Percentiles rank a stretch among this genome's conserved stretches.
These are phyloP conservation scores for Leccinum longicurvipes DNA, from an alignment of 768 basidiomycete species.

Conservation along the genomic window DNA sequence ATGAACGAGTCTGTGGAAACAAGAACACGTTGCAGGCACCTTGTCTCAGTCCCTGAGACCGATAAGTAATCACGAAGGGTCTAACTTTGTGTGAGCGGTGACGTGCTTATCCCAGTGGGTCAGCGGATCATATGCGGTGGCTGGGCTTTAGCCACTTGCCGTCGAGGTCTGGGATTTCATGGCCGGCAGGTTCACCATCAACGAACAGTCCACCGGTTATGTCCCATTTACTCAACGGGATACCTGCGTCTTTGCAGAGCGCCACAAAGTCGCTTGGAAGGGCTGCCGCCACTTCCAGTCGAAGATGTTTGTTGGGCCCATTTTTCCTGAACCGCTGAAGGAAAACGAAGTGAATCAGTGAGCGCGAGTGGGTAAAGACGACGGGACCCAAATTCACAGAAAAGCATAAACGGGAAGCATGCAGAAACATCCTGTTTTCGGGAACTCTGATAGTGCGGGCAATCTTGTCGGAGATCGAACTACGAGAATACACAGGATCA, in stretches of 20 bases:
- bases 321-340: slow-evolving; percentile 46
- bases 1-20: slow-evolving; percentile 12
- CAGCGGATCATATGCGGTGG: slow-evolving; percentile 11
- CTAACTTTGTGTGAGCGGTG: slow-evolving; percentile 1
- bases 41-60: slow-evolving; percentile 6
- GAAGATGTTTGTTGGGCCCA: slow-evolving; percentile 46
- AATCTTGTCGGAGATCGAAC: slow-evolving; percentile 30
- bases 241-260: slow-evolving; percentile 45
- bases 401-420: slow-evolving; percentile 56
- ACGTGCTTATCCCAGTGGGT: slow-evolving; percentile 2
- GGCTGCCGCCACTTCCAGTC: slow-evolving; percentile 54
- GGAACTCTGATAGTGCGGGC: slow-evolving; percentile 33
- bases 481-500: slow-evolving; percentile 50
- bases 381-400: slow-evolving; percentile 38
- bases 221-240: slow-evolving; percentile 38
- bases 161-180: slow-evolving; percentile 37
- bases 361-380: background rate
- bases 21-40: slow-evolving; percentile 16
- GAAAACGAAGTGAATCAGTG: background rate
- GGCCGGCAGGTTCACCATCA: slow-evolving; percentile 38
- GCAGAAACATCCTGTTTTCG: slow-evolving; percentile 53
- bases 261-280: slow-evolving; percentile 53
- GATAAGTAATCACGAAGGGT: background rate
- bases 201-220: slow-evolving; percentile 45
- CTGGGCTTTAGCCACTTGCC: slow-evolving; percentile 34